phyloP scores from a whole-genome alignment of 768 basidiomycete species.

The Trametopsis cervina region DNA sequence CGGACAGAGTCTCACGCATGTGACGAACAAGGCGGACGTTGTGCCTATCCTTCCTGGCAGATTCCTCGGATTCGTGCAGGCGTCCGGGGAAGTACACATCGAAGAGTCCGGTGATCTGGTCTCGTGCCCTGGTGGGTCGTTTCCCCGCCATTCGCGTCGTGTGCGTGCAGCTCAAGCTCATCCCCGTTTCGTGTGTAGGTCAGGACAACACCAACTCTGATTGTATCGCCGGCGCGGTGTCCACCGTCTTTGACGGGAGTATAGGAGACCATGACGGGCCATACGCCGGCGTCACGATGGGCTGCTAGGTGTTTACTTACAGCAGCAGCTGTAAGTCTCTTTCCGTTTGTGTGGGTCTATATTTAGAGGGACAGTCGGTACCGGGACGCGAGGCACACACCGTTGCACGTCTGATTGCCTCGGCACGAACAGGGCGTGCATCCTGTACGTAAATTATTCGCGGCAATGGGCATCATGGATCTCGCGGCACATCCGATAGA shows the following conservation, averaged over 20 bases:
- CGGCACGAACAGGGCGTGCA: no score
- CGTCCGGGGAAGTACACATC: slow-evolving; percentile 29
- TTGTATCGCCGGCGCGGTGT: slow-evolving; percentile 47
- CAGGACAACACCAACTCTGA: slow-evolving; percentile 46
- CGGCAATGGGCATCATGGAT: no score
- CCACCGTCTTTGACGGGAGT: slow-evolving; percentile 38
- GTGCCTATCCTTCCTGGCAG: slow-evolving; percentile 26
- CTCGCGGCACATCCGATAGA: no score
- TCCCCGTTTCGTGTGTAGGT: slow-evolving; percentile 25
- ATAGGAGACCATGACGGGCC: slow-evolving; percentile 33
- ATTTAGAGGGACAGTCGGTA: no score
- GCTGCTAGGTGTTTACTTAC: no score
- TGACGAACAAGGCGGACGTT: slow-evolving; percentile 41
- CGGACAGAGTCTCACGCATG: slow-evolving; percentile 37
- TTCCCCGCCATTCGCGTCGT: background rate
- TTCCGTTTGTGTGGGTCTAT: no score
- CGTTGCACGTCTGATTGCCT: no score
- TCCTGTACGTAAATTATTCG: no score
- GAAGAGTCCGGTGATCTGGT: slow-evolving; percentile 45
- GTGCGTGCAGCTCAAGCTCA: background rate
- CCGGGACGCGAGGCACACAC: no score
- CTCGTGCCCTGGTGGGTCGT: slow-evolving; percentile 29
- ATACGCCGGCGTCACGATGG: slow-evolving; percentile 14
- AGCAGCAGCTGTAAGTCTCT: no score
- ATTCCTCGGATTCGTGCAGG: slow-evolving; percentile 39